Base-by-base conservation (phyloP, 805 yeast species). In the Nakazawaea anatomiae region DNA sequence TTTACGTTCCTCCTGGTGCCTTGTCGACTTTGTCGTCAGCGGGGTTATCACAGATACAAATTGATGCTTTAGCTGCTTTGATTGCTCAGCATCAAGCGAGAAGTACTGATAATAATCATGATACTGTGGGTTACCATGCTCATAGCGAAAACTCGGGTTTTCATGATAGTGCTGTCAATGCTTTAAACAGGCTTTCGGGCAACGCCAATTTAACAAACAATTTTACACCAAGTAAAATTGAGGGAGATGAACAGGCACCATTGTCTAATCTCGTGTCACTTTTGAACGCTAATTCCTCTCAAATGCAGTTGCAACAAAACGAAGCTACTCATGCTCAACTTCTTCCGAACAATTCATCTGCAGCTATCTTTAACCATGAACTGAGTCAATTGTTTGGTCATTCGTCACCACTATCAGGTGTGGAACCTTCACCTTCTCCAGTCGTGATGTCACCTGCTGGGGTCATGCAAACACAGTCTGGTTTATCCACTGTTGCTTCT, bases 1-100 rank as follows among this genome's bases (percentile, higher is more conserved):
- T 83, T 12, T 76, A 78, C 0, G 88, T 87, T 4, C 94, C 94
- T 1, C 81, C 81, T 5, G 89, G 89, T 9, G 92, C 91, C 2
- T 77, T 80, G 55, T 66, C 73, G 25, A 77, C 89, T 1, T 64
- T 87, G 43, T 75, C 75, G 6, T 77, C 80, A 6, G 89, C 84
- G 2, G 94, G 94, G 0, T 72, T 87, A 41, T 71, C 81, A 2
- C 79, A 75, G 51, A 81, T 80, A 38, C 94, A 87, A 62, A 85
- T 87, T 11, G 88, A 84, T 58, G 81, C 89, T 2, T 68, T 87
- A 35, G 82, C 88, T 5, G 88, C 88, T 0, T 71, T 86, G 47
- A 79, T 86, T 34, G 91, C 90, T 0, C 87, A 83, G 57, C 86
- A 86, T 63, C 83, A 81, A 30, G 9, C 45, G 18, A 65, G 70